Conservation (phyloP, 495 filamentous ascomycete species). For the Hypomontagnella monticulosa region DNA sequence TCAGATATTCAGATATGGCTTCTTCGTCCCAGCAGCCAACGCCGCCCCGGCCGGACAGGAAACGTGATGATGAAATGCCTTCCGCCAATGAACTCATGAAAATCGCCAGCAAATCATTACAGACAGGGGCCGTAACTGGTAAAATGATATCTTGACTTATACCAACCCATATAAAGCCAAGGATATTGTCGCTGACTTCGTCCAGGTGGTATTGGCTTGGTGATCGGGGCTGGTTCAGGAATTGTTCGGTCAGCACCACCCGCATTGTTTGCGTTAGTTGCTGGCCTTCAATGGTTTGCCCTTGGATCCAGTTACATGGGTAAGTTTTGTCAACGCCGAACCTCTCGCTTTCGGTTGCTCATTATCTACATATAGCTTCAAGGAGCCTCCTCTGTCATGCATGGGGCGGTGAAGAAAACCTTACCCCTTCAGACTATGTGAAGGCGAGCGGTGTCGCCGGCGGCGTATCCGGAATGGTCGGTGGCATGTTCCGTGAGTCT, state of each 20-base stretch:
- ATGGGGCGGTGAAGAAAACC: conserved; percentile 57
- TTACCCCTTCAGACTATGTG: conserved; percentile 62
- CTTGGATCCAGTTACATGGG: conserved; percentile 82
- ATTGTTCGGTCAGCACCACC: conserved; percentile 71
- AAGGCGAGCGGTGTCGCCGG: conserved; percentile 75
- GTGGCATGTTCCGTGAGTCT: conserved; percentile 70
- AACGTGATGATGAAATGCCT: conserved; percentile 10
- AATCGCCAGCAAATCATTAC: conserved; percentile 37
- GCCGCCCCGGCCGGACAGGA: conserved; percentile 7
- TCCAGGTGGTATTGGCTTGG: conserved; percentile 73
- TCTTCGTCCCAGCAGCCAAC: conserved; percentile 24
- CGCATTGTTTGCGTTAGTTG: conserved; percentile 74
- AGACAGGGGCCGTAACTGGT: conserved; percentile 32
- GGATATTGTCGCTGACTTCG: conserved; percentile 1
- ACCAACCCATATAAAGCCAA: background rate
- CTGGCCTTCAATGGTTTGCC: conserved; percentile 80
- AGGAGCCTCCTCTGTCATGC: conserved; percentile 46
- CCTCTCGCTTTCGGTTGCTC: background rate
- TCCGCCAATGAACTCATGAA: conserved; percentile 15
- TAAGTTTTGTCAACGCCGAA: conserved; percentile 51
- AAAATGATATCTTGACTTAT: conserved; percentile 1
- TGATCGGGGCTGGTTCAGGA: conserved; percentile 74
- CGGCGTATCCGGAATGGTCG: conserved; percentile 72
- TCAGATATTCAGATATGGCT: conserved; percentile 21
- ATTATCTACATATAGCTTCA: conserved; percentile 48